Conservation (phyloP, 2,329 filamentous ascomycete genomes). For the Botrytis aclada region DNA sequence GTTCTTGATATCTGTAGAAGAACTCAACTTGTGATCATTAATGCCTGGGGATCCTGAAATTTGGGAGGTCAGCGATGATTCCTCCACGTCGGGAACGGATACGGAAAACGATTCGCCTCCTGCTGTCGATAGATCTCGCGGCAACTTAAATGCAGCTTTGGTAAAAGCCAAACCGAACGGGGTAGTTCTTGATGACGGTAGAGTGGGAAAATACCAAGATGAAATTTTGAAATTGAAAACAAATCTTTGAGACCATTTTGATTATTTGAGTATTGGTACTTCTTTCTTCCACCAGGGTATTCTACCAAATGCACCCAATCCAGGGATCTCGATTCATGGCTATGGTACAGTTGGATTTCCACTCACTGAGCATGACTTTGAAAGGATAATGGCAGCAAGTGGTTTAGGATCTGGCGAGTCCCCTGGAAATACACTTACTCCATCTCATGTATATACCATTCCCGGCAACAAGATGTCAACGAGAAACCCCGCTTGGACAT, state of each 20-base stretch:
- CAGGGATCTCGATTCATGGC: background rate
- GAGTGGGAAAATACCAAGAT: too few relatives aligned
- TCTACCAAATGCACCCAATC: background rate
- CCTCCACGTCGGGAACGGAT: background rate
- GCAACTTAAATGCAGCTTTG: background rate
- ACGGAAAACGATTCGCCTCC: background rate
- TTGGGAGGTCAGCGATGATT: conserved; percentile 8
- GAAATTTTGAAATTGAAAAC: background rate
- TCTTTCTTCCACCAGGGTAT: background rate
- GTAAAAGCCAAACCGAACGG: background rate
- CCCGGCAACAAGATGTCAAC: background rate
- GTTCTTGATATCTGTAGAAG: background rate
- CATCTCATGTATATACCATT: background rate
- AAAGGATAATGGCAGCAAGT: background rate
- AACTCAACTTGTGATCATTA: background rate
- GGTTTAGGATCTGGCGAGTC: background rate
- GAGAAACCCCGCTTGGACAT: background rate
- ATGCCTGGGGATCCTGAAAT: background rate
- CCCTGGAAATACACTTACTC: background rate
- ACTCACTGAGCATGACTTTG: background rate
- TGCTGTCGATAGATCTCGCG: background rate
- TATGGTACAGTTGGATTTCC: background rate
- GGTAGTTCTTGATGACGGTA: too few relatives aligned
- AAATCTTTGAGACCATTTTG: background rate
- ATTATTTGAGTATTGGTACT: background rate